These are phyloP conservation scores for Crinitomyces ghanaensis DNA, from an alignment of 805 yeast species.

Conservation along the genomic window DNA sequence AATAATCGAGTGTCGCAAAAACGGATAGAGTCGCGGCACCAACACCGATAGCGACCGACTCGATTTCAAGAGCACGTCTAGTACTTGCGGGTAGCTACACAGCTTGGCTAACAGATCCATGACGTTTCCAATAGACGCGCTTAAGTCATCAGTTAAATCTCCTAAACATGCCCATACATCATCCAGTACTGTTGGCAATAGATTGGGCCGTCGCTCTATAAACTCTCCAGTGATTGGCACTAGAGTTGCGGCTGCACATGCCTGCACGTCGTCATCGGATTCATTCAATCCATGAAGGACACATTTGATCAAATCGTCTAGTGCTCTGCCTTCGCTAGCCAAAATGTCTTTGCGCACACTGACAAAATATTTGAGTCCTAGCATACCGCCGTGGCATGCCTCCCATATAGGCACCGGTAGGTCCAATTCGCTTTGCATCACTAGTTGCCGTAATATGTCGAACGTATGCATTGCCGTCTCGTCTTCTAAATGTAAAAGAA, in stretches of 20 bases:
- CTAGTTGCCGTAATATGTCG: conserved; percentile 51
- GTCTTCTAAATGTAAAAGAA: conserved; percentile 61
- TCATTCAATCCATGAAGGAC: conserved; percentile 76
- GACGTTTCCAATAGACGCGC: conserved; percentile 90
- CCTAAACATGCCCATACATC: conserved; percentile 89
- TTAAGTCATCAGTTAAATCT: conserved; percentile 78
- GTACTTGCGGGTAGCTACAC: conserved; percentile 70
- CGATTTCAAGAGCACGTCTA: conserved; percentile 59
- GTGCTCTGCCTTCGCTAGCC: conserved; percentile 38
- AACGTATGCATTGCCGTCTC: conserved; percentile 52
- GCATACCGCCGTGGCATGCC: conserved; percentile 95
- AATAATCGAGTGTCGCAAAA: conserved; percentile 84
- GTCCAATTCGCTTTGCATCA: conserved; percentile 44
- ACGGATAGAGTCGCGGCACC: conserved; percentile 88
- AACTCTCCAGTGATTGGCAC: conserved; percentile 85
- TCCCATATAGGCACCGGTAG: conserved; percentile 69
- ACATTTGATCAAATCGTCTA: conserved; percentile 67
- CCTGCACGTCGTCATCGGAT: conserved; percentile 90
- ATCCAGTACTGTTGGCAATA: conserved; percentile 36
- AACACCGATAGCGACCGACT: conserved; percentile 51
- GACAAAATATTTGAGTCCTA: conserved; percentile 85
- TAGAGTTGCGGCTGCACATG: conserved; percentile 88
- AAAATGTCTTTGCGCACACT: conserved; percentile 78
- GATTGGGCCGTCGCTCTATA: conserved; percentile 46
- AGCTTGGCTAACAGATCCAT: conserved; percentile 87